Evolutionary conservation across 1,139 yeast genomes (phyloP).

Genomic region (Kodamaea sp.): DNA sequence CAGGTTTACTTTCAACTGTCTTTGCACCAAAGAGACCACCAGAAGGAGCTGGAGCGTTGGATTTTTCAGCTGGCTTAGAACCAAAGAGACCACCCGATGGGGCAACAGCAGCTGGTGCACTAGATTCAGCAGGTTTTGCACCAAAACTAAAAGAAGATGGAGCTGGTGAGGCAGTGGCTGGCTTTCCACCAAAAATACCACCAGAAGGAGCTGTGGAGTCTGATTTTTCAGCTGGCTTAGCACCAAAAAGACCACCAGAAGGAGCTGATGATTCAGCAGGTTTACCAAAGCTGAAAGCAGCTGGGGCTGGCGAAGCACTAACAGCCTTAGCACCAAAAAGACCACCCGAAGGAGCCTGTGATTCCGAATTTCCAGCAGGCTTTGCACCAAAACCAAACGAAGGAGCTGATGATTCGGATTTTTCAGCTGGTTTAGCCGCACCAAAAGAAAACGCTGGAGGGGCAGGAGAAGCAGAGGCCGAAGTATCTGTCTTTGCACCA

Average conservation of each 20-base stretch:
- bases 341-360: constrained; percentile 12
- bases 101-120: no score
- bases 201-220: constrained; percentile 14
- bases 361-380: constrained; percentile 10
- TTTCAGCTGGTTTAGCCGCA: constrained; percentile 3
- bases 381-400: constrained; percentile 21
- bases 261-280: constrained; percentile 8
- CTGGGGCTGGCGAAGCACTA: constrained; percentile 3
- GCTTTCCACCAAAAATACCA: constrained; percentile 18
- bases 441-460: constrained; percentile 17
- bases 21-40: constrained; percentile 19
- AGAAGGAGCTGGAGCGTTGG: constrained; percentile 4
- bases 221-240: constrained; percentile 20
- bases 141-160: constrained; percentile 23
- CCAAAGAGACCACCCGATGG: constrained; percentile 11
- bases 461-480: constrained; percentile 8
- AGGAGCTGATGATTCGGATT: constrained; percentile 13
- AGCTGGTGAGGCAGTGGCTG: constrained; percentile 15
- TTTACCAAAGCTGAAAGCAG: constrained; percentile 4
- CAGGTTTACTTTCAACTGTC: constrained; percentile 9
- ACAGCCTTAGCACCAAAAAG: constrained; percentile 12
- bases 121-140: constrained; percentile 19
- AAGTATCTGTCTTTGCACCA: constrained; percentile 19
- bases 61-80: constrained; percentile 9
- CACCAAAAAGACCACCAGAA: constrained; percentile 12